Evolutionary conservation across 2,329 filamentous ascomycete species (phyloP).

Genomic region (Phialophora macrospora): DNA sequence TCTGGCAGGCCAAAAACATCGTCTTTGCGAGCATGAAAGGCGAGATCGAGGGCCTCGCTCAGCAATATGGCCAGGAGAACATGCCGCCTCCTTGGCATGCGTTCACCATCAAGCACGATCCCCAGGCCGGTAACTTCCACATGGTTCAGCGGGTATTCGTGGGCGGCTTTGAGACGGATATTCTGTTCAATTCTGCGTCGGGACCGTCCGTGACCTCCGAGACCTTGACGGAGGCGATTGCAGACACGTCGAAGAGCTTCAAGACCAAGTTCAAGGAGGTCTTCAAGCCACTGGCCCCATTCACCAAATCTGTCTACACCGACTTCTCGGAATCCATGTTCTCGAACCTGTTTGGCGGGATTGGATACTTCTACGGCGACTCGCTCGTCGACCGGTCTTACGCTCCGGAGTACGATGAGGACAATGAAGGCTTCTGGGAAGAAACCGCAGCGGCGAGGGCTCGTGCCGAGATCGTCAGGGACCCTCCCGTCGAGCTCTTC

Average conservation of each 20-base stretch:
- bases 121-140: conserved; percentile 77
- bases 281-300: conserved; percentile 76
- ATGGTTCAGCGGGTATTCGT: conserved; percentile 90
- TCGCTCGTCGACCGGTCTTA: conserved; percentile 88
- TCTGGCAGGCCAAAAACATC: conserved; percentile 84
- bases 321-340: conserved; percentile 88
- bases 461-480: conserved; percentile 69
- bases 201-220: conserved; percentile 62
- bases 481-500: conserved; percentile 86
- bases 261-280: conserved; percentile 73
- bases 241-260: conserved; percentile 70
- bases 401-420: conserved; percentile 91
- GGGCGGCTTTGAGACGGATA: conserved; percentile 87
- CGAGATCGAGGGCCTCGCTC: conserved; percentile 64
- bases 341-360: conserved; percentile 89
- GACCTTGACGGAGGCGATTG: conserved; percentile 72
- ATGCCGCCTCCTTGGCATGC: conserved; percentile 82
- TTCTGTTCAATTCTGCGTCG: conserved; percentile 83
- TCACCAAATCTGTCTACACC: conserved; percentile 71
- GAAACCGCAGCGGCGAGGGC: conserved; percentile 80
- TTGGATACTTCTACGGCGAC: conserved; percentile 92
- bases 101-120: conserved; percentile 75
- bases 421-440: conserved; percentile 94
- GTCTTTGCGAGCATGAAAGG: conserved; percentile 67
- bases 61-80: conserved; percentile 66